Base-by-base conservation (phyloP, 2,329 filamentous ascomycete species). In the Lachnellula arida region DNA sequence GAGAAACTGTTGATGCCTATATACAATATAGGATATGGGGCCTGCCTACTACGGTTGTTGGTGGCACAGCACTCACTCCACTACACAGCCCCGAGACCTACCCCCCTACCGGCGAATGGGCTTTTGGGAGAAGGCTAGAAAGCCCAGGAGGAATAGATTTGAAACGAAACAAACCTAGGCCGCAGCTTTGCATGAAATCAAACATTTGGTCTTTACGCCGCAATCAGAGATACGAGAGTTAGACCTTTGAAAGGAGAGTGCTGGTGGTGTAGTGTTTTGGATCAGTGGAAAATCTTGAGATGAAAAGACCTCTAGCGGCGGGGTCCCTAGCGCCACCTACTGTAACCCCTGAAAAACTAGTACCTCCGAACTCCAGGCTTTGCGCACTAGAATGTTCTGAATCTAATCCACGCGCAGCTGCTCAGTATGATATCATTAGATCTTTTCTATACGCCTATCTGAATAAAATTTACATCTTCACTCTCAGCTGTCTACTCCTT, bases 401-500 rank as follows among this genome's bases (percentile, higher is more conserved):
- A 32, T 4, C 28, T 28, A 7, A 28, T 7, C 25, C 25, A 1
- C 25, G 25, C 6, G 25, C 25, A 28, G 28, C 3, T 7, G 28
- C 7, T 2, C 28, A 8, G 28, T 28, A 28, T 28, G 5, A 8
- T 32, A 32, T 32, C 8, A 11, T 32, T 34, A 39, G 14, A n/a
- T n/a, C 22, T 28, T 34, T 8, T 53, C 51, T 39, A n/a, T 9
- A 23, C 11, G 14, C 5, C 14, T n/a, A 32, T 42, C 3, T 37
- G 25, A 40, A 14, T 23, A 28, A 28, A 2, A 2, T 23, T 60
- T 57, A 67, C 55, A 69, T 60, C 54, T 64, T 68, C 8, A 54
- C 46, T 37, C 32, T 53, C 34, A 64, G 54, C 60, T 68, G 66
- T 6, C 72, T 73, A 42, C 71, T 66, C 54, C 72, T 74, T 5